phyloP scores from a whole-genome alignment of 1,139 yeast genomes.

The Candida frijolesensis region DNA sequence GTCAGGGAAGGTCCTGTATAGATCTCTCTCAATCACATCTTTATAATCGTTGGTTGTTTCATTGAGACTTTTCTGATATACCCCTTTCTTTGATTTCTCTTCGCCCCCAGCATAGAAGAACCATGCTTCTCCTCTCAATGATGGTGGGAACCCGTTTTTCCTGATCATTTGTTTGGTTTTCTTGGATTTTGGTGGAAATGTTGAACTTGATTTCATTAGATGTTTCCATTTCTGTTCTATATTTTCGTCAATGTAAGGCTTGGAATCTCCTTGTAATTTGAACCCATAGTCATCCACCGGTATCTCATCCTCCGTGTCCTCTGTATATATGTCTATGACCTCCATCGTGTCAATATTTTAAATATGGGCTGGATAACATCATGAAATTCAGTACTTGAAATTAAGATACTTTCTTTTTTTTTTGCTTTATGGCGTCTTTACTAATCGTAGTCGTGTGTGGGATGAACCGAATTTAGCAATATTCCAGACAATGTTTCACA shows the following conservation, averaged over 20 bases:
- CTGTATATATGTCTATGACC: conserved; percentile 2
- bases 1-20: conserved; percentile 93
- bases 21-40: conserved; percentile 90
- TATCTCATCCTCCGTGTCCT: not conserved
- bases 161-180: conserved; percentile 81
- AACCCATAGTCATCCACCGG: conserved; percentile 1
- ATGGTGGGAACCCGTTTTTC: conserved; percentile 86
- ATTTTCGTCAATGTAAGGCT: not conserved
- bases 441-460: not conserved
- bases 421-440: not conserved
- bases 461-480: not conserved
- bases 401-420: not conserved
- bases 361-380: not conserved
- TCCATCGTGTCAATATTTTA: not conserved
- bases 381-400: not conserved
- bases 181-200: conserved; percentile 85
- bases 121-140: conserved; percentile 98
- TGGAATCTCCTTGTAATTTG: not conserved
- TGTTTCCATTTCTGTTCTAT: conserved; percentile 3
- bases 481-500: not conserved
- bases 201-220: conserved; percentile 8
- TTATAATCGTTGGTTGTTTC: conserved; percentile 71
- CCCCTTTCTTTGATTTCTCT: conserved; percentile 70
- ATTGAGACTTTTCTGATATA: conserved; percentile 66
- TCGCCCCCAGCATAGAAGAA: conserved; percentile 93